These are phyloP conservation scores for Monosporozyma servazzii DNA, from an alignment of 805 yeast genomes.

Conservation along the genomic window DNA sequence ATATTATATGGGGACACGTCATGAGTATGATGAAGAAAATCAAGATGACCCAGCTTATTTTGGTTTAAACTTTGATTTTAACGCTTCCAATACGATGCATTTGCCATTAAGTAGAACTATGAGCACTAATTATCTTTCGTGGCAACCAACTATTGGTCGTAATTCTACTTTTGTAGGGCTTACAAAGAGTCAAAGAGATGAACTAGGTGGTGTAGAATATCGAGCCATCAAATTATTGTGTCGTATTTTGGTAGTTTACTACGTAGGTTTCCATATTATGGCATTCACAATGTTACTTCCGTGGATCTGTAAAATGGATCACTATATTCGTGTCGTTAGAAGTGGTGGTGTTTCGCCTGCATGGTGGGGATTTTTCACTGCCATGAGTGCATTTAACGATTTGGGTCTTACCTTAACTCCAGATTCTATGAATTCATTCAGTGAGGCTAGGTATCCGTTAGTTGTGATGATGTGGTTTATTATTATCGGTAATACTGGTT, in stretches of 20 bases:
- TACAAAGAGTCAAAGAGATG: constrained; percentile 79
- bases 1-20: constrained; percentile 7
- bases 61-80: constrained; percentile 22
- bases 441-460: constrained; percentile 53
- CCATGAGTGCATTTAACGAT: constrained; percentile 75
- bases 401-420: constrained; percentile 77
- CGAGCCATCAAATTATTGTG: constrained; percentile 74
- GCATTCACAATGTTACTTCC: constrained; percentile 47
- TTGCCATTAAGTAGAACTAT: constrained; percentile 26
- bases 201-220: constrained; percentile 95
- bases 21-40: constrained; percentile 3
- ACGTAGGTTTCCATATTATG: constrained; percentile 64
- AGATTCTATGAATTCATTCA: constrained; percentile 65
- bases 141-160: constrained; percentile 87
- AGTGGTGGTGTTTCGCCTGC: constrained; percentile 58
- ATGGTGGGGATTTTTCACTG: constrained; percentile 92
- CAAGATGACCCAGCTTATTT: constrained; percentile 13
- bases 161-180: constrained; percentile 84
- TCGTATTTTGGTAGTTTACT: constrained; percentile 54
- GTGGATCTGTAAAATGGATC: constrained; percentile 42
- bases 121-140: constrained; percentile 68
- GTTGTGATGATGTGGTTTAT: constrained; percentile 60
- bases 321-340: constrained; percentile 38
- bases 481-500: constrained; percentile 89
- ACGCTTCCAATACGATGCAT: constrained; percentile 4